Evolutionary conservation across 768 basidiomycete species (phyloP).

Genomic region (Nidularia sp.): DNA sequence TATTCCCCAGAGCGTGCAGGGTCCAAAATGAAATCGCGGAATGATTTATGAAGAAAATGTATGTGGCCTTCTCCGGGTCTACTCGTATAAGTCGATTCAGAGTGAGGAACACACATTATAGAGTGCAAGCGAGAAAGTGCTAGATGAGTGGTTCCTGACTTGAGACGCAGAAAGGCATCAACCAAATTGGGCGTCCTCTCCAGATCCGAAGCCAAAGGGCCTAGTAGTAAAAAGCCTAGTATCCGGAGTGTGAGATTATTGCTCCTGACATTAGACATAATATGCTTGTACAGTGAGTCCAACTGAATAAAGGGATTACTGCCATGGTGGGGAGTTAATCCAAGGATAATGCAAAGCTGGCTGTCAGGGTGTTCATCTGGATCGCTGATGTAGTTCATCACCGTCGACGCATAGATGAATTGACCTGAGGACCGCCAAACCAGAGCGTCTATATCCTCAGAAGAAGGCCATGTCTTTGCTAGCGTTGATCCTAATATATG

Average conservation of each 20-base stretch:
- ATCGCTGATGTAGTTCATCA: conserved; percentile 14
- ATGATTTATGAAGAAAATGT: too few species aligned
- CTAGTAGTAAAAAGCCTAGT: not conserved
- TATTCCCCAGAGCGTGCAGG: too few species aligned
- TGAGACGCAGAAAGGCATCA: not conserved
- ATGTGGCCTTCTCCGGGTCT: too few species aligned
- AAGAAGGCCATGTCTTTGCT: conserved; percentile 14
- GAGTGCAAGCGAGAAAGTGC: not conserved
- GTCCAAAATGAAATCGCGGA: too few species aligned
- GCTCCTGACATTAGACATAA: not conserved
- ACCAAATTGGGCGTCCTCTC: not conserved
- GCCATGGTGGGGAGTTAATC: not conserved
- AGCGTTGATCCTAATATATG: not conserved
- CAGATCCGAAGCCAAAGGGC: not conserved
- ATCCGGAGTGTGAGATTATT: not conserved
- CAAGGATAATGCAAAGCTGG: not conserved
- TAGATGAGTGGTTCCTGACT: not conserved
- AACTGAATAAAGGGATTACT: not conserved
- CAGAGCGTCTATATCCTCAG: conserved; percentile 5
- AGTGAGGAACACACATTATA: not conserved
- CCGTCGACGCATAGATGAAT: conserved; percentile 19
- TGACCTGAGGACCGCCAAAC: conserved; percentile 15
- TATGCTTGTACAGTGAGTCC: not conserved
- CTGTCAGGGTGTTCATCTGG: not conserved
- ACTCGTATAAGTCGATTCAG: not conserved